Evolutionary conservation across 2,329 filamentous ascomycete species (phyloP), one percentile per base, ranked within the genome.

Genomic region (Cladobotryum mycophilum): DNA sequence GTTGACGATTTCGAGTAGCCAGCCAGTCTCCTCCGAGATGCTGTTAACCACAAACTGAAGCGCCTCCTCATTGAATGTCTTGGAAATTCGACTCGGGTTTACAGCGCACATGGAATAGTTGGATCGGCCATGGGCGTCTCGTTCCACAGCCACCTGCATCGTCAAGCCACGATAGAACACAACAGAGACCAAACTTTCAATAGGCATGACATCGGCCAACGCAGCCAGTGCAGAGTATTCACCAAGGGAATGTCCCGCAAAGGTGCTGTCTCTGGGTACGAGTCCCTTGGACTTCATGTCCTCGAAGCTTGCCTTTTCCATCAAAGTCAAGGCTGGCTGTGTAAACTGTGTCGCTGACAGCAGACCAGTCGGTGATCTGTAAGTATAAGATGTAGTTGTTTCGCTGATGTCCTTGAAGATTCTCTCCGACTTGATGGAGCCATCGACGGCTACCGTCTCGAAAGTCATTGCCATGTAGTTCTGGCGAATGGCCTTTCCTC

Each of bases 381-480:
- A 99, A 2, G 93, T 99, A 78, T 99, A 99, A 0, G 88, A 97
- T 5, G 88, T 88, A 2, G 92, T 97, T 66, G 79, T 85, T 73
- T 97, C 93, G 63, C 86, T 82, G 62, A 99, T 91, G 64, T 95
- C 91, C 77, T 99, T 97, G 81, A 99, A 99, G 67, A 99, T 99
- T 74, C 92, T 95, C 78, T 99, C 93, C 0, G 93, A 96, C 73
- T 96, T 97, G 75, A 96, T 90, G 35, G 82, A 82, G 22, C 93
- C 93, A 68, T 99, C 93, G 2, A 88, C 76, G 53, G 86, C 87
- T 48, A 99, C 90, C n/a, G 92, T 95, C 76, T 99, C 93, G 71
- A 97, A 99, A 44, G 92, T 97, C 93, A 99, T 99, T 53, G 92
- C 85, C 87, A 97, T 97, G 78, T 99, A 99, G 73, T 99, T 99